Evolutionary conservation across 2,329 filamentous ascomycete species (phyloP).

Genomic region (Gaeumannomyces sp.): DNA sequence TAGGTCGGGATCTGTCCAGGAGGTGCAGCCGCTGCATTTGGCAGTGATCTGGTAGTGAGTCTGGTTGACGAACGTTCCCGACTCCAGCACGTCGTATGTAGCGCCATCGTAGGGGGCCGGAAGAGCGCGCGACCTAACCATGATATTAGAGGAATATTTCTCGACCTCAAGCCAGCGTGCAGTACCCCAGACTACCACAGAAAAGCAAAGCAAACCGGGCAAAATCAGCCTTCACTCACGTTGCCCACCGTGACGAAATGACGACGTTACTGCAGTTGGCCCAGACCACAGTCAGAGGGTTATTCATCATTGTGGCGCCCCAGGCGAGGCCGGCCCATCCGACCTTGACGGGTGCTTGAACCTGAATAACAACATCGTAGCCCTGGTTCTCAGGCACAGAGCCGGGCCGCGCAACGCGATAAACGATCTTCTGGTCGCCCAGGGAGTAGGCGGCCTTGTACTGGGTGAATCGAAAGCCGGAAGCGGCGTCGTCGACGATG

Average conservation of each 20-base stretch:
- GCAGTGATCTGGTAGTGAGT: conserved; percentile 35
- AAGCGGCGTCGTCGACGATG: conserved; percentile 21
- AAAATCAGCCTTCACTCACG: conserved; percentile 19
- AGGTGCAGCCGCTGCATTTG: conserved; percentile 33
- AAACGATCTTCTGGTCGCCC: conserved; percentile 10
- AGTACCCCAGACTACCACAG: no score
- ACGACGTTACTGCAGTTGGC: conserved; percentile 26
- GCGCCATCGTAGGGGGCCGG: conserved; percentile 24
- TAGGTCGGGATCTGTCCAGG: conserved; percentile 12
- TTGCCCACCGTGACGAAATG: conserved; percentile 30
- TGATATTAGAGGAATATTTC: not conserved
- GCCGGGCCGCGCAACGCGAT: conserved; percentile 24
- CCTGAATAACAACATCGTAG: conserved; percentile 31
- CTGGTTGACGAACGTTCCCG: conserved; percentile 30
- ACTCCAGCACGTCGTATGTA: conserved; percentile 26
- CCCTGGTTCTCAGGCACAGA: conserved; percentile 21
- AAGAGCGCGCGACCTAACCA: conserved; percentile 23
- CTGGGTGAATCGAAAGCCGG: conserved; percentile 19
- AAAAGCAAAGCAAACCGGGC: no score
- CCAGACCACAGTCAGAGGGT: conserved; percentile 34
- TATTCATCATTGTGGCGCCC: conserved; percentile 35
- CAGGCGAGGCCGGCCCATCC: conserved; percentile 37
- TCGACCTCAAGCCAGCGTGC: no score
- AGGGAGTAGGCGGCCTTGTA: conserved; percentile 13
- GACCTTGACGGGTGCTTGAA: conserved; percentile 30